Percentiles rank a stretch among this genome's conserved stretches.
These are phyloP conservation scores for Penicillium nucicola DNA, from an alignment of 495 filamentous ascomycete genomes.

Conservation along the genomic window DNA sequence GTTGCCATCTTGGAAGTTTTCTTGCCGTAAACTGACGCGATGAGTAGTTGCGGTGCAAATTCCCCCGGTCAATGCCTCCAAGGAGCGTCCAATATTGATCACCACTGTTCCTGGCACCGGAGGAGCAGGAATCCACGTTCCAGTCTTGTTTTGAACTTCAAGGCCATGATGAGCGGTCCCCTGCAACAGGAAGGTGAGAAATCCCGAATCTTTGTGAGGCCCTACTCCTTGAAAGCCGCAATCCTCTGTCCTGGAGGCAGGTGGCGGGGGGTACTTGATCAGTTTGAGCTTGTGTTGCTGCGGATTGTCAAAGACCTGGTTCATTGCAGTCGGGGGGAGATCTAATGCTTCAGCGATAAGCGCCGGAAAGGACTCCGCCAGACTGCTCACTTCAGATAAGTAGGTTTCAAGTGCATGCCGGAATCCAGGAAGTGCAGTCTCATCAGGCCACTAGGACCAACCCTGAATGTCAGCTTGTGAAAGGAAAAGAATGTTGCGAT, in stretches of 20 bases:
- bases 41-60: slow-evolving; percentile 87
- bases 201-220: slow-evolving; percentile 91
- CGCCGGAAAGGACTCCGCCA: slow-evolving; percentile 74
- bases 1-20: slow-evolving; percentile 30
- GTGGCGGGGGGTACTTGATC: slow-evolving; percentile 74
- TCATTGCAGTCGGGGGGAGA: slow-evolving; percentile 68
- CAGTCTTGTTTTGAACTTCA: slow-evolving; percentile 83
- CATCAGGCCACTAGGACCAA: slow-evolving; percentile 68
- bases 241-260: slow-evolving; percentile 20
- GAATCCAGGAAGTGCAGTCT: slow-evolving; percentile 66
- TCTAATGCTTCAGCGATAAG: slow-evolving; percentile 86
- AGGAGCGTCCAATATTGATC: slow-evolving; percentile 87
- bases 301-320: slow-evolving; percentile 67
- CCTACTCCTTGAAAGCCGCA: slow-evolving; percentile 63
- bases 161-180: slow-evolving; percentile 74
- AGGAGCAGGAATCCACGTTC: slow-evolving; percentile 69
- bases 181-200: slow-evolving; percentile 84
- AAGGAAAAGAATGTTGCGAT: neutral
- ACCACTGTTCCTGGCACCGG: slow-evolving; percentile 60
- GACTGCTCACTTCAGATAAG: slow-evolving; percentile 64
- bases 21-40: slow-evolving; percentile 53
- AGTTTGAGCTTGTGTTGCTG: slow-evolving; percentile 92
- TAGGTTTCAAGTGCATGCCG: slow-evolving; percentile 67
- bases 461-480: neutral
- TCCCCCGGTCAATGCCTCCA: slow-evolving; percentile 87